Percentiles rank a stretch among this genome's conserved stretches.
Conservation (phyloP, 2,329 filamentous ascomycete genomes). For the Colletotrichum sp. region DNA sequence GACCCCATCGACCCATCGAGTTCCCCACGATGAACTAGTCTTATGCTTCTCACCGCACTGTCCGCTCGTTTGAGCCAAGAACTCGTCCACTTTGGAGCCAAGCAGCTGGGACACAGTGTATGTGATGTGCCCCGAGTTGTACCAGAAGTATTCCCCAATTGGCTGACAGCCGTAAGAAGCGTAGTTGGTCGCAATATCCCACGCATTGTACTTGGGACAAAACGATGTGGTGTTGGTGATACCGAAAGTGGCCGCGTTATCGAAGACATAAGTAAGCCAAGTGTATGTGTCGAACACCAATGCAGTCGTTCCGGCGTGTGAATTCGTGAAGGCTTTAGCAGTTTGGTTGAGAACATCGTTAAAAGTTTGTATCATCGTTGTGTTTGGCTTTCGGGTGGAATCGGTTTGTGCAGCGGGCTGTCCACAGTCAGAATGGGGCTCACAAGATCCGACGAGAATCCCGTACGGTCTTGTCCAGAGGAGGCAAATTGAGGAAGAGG, state of each 20-base stretch:
- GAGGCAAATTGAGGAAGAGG: slow-evolving; percentile 57
- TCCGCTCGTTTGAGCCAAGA: neutral
- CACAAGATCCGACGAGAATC: fast-evolving
- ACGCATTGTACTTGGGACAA: slow-evolving; percentile 28
- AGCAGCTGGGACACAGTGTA: neutral
- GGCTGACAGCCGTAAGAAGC: slow-evolving; percentile 31
- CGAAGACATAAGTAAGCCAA: slow-evolving; percentile 33
- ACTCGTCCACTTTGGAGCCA: neutral
- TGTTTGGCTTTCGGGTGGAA: neutral
- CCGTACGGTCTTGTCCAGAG: slow-evolving; percentile 36
- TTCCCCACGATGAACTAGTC: neutral
- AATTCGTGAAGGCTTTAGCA: slow-evolving; percentile 33
- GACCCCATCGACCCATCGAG: neutral
- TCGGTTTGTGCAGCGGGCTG: slow-evolving; percentile 1
- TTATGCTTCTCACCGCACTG: neutral
- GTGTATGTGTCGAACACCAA: slow-evolving; percentile 35
- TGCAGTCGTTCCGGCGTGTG: slow-evolving; percentile 21
- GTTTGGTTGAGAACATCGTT: slow-evolving; percentile 6
- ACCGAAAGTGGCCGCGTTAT: slow-evolving; percentile 28
- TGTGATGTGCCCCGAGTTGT: slow-evolving; percentile 30
- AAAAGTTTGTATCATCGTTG: slow-evolving; percentile 1
- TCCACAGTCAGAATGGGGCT: neutral
- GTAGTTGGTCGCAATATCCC: slow-evolving; percentile 26
- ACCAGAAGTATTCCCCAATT: slow-evolving; percentile 35
- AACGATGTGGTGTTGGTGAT: slow-evolving; percentile 32